Evolutionary conservation across 2,329 filamentous ascomycete species (phyloP).

Genomic region (Phaeosphaeriaceae sp.): DNA sequence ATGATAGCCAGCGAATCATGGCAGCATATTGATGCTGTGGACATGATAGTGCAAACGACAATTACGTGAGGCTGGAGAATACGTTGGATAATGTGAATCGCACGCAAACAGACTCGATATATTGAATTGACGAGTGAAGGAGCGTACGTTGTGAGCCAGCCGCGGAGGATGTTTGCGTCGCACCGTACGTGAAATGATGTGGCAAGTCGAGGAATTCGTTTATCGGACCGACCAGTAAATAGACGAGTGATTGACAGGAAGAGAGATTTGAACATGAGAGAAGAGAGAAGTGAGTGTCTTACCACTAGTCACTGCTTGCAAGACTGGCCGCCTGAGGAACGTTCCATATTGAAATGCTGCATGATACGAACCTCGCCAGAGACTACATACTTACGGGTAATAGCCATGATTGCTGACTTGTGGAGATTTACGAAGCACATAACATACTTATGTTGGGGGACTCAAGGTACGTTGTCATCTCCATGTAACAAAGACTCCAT

Average conservation of each 20-base stretch:
- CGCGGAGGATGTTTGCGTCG: background rate
- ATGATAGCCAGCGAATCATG: background rate
- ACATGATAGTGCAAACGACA: background rate
- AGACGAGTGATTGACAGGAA: background rate
- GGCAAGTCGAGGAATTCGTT: background rate
- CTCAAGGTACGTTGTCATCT: too few relatives aligned
- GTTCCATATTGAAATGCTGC: background rate
- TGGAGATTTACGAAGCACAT: background rate
- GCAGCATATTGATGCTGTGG: background rate
- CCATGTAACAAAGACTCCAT: too few relatives aligned
- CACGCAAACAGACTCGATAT: background rate
- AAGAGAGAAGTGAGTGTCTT: background rate
- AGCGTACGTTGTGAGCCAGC: background rate
- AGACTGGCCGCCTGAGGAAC: background rate
- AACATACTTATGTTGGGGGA: background rate
- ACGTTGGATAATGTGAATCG: background rate
- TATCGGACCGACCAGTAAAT: background rate
- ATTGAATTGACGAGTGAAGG: background rate
- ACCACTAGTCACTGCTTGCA: background rate
- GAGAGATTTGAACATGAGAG: background rate
- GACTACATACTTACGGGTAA: background rate
- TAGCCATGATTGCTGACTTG: background rate
- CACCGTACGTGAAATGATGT: background rate
- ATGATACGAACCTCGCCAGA: background rate
- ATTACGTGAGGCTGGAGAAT: background rate